These are phyloP conservation scores for Xylariaceae sp. DNA, from an alignment of 2,329 filamentous ascomycete genomes.

Conservation along the genomic window DNA sequence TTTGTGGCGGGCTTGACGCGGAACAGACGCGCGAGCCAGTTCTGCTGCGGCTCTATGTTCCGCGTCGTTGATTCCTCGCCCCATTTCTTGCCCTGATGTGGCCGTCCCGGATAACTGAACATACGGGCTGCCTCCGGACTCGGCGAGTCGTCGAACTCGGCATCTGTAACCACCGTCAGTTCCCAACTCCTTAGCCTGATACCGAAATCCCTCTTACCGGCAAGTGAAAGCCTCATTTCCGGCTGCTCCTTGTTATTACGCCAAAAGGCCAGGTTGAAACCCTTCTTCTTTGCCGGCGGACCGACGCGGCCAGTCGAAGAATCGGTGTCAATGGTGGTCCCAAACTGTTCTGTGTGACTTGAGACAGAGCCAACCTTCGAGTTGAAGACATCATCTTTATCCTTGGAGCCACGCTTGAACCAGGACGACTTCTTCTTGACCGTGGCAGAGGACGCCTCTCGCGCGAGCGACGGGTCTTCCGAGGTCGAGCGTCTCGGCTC, in stretches of 20 bases:
- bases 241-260: slow-evolving; percentile 36
- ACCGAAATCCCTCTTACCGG: slow-evolving; percentile 26
- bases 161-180: slow-evolving; percentile 20
- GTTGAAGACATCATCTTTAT: slow-evolving; percentile 17
- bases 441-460: slow-evolving; percentile 18
- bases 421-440: slow-evolving; percentile 41
- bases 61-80: slow-evolving; percentile 25
- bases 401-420: slow-evolving; percentile 43
- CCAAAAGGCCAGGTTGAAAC: slow-evolving; percentile 49
- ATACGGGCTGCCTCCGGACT: slow-evolving; percentile 17
- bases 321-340: slow-evolving; percentile 13
- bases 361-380: slow-evolving; percentile 7
- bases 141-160: slow-evolving; percentile 24
- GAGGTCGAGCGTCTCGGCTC: slow-evolving; percentile 6
- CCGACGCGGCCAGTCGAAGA: slow-evolving; percentile 12
- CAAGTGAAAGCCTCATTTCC: slow-evolving; percentile 34
- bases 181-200: neutral
- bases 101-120: slow-evolving; percentile 12
- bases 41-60: slow-evolving; percentile 63
- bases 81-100: slow-evolving; percentile 12
- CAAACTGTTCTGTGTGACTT: slow-evolving; percentile 10
- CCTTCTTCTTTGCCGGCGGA: slow-evolving; percentile 35
- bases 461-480: slow-evolving; percentile 12
- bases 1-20: slow-evolving; percentile 76
- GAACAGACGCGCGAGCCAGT: slow-evolving; percentile 85